Percentiles rank a stretch among this genome's conserved stretches.
phyloP scores from a whole-genome alignment of 2,329 filamentous ascomycete species.

The Colletotrichum sp. region DNA sequence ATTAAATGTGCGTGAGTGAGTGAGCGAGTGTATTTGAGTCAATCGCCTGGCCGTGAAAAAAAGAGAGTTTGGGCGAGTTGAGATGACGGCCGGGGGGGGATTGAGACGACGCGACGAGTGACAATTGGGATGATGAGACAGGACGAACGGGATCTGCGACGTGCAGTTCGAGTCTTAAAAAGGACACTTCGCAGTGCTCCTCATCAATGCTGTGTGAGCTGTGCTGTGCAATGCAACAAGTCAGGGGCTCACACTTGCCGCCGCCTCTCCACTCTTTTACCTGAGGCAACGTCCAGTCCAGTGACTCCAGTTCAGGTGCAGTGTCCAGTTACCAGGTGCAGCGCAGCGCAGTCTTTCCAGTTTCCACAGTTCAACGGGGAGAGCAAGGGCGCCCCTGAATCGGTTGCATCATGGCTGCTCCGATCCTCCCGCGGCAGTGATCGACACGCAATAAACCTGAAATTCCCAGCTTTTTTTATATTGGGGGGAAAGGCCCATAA shows the following conservation, averaged over 20 bases:
- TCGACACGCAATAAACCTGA: neutral
- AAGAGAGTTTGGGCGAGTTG: neutral
- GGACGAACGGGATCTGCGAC: constrained; percentile 1
- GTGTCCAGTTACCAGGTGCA: neutral
- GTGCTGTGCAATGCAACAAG: neutral
- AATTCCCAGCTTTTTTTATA: neutral
- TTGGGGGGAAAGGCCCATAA: neutral
- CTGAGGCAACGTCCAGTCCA: neutral
- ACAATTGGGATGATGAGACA: neutral
- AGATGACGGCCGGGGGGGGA: neutral
- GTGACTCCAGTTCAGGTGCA: no score
- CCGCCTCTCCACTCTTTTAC: neutral
- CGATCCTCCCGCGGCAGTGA: constrained; percentile 1
- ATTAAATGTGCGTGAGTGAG: neutral
- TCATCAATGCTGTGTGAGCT: neutral
- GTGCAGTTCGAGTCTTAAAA: neutral
- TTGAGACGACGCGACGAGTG: neutral
- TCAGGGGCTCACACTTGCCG: neutral
- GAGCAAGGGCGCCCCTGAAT: neutral
- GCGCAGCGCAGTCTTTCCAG: neutral
- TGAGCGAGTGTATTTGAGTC: neutral
- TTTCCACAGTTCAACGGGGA: neutral
- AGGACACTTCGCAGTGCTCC: neutral
- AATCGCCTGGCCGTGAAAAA: neutral
- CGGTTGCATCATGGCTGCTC: neutral